Base-by-base conservation (phyloP, 768 basidiomycete species). In the Melanogaster broomeanus region DNA sequence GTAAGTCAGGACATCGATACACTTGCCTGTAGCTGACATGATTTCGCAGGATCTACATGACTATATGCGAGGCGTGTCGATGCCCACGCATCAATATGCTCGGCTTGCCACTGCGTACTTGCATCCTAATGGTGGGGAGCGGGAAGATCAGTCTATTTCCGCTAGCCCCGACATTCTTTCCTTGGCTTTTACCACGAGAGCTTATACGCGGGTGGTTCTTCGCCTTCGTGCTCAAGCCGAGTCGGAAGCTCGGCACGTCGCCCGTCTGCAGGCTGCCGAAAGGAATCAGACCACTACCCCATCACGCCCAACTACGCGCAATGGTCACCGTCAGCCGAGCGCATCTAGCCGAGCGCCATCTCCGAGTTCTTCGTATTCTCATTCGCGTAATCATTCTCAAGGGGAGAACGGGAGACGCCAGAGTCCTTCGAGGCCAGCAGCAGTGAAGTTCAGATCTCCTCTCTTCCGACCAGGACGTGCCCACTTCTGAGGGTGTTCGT, bases 401-500 rank as follows among this genome's bases (percentile, higher is more conserved):
- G 64, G 67, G 44, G 71, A 73, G 45, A 50, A 46, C 34, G 57
- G 53, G 34, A 52, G 41, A 30, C 53, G 46, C 19, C 61, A 70
- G 47, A 58, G 60, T 44, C 52, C 57, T 10, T 63, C 65, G 24
- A 58, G 59, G 3, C 57, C 60, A 19, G 45, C 40, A 15, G 53
- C 40, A 24, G 43, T 43, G n/a, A 56, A 45, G 21, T 90, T 88
- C 75, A 79, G 74, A 38, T 91, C 88, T 0, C 87, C 91, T 7
- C 73, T 93, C 45, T 87, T 84, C 75, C 76, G 83, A 27, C 65
- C 77, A 9, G 79, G 84, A 15, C 84, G 90, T 13, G 90, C 92
- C 89, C 90, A 21, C 72, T 93, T 18, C 61, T 93, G 55, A 74
- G 88, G 19, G 88, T 90, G 31, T 93, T 92, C 60, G 88, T 94